Evolutionary conservation across 108 stramenopile species (phyloP).

Genomic region (Skeletonema tropicum): DNA sequence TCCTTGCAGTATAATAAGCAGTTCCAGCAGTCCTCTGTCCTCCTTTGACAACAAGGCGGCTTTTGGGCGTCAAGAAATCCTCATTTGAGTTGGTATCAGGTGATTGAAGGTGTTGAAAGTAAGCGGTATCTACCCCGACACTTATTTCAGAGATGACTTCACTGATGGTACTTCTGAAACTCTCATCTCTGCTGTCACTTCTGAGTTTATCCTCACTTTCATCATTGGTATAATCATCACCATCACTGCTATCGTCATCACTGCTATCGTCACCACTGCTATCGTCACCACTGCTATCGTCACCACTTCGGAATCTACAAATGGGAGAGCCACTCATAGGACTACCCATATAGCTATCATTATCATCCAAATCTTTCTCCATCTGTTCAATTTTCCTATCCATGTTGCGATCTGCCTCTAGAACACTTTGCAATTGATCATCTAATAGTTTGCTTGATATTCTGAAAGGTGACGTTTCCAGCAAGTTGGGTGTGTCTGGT

Average conservation of each 20-base stretch:
- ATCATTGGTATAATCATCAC: neutral
- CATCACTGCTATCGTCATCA: neutral
- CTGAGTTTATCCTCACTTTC: neutral
- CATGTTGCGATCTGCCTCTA: constrained; percentile 1
- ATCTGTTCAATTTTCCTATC: constrained; percentile 10
- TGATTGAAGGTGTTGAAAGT: neutral
- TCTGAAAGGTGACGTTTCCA: constrained; percentile 7
- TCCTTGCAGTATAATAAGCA: neutral
- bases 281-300: neutral
- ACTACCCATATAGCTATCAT: constrained; percentile 7
- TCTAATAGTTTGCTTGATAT: constrained; percentile 1
- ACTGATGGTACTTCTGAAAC: neutral
- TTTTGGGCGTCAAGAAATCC: neutral
- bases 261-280: neutral
- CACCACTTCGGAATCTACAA: neutral
- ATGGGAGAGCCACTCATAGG: neutral
- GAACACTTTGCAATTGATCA: constrained; percentile 12
- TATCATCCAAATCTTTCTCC: constrained; percentile 14
- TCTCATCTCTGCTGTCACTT: constrained; percentile 1
- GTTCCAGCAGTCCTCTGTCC: neutral
- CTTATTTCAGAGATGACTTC: neutral
- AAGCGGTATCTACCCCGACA: neutral
- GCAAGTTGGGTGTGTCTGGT: neutral
- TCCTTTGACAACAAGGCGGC: neutral
- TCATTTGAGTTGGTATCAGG: neutral